Conservation (phyloP, 208 protist species). For the Acanthamoeba polyphaga region DNA sequence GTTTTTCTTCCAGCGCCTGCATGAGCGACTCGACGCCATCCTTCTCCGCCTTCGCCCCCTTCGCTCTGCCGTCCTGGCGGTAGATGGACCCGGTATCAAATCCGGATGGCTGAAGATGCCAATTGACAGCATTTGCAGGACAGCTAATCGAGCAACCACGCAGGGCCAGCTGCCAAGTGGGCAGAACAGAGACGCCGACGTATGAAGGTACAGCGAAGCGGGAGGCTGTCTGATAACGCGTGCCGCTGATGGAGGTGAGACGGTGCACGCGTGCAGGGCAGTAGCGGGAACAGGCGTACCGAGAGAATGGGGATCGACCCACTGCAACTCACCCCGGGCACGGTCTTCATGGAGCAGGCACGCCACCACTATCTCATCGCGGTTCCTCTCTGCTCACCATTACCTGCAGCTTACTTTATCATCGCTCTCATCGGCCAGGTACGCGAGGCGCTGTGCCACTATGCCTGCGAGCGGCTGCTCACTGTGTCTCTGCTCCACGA, state of each 20-base stretch:
- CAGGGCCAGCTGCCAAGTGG: slow-evolving; percentile 68
- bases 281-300: background rate
- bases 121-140: background rate
- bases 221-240: too few species aligned
- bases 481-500: background rate
- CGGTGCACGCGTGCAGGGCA: background rate
- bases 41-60: background rate
- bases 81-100: slow-evolving; percentile 32
- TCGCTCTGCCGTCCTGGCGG: background rate
- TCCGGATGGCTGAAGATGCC: background rate
- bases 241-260: background rate
- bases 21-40: slow-evolving; percentile 37
- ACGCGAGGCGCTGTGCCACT: slow-evolving; percentile 59
- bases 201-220: background rate
- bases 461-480: slow-evolving; percentile 19
- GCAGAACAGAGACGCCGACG: slow-evolving; percentile 45
- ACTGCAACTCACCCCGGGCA: slow-evolving; percentile 59
- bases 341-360: slow-evolving; percentile 67
- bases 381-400: background rate
- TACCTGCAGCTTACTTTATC: background rate
- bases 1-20: slow-evolving; percentile 47
- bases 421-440: background rate
- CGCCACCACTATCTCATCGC: background rate
- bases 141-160: background rate
- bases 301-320: slow-evolving; percentile 3